A percentile compares a stretch with the other conserved stretches of the same genome.
These are phyloP conservation scores for Wickerhamomyces sydowiorum DNA, from an alignment of 805 yeast genomes.

Conservation along the genomic window DNA sequence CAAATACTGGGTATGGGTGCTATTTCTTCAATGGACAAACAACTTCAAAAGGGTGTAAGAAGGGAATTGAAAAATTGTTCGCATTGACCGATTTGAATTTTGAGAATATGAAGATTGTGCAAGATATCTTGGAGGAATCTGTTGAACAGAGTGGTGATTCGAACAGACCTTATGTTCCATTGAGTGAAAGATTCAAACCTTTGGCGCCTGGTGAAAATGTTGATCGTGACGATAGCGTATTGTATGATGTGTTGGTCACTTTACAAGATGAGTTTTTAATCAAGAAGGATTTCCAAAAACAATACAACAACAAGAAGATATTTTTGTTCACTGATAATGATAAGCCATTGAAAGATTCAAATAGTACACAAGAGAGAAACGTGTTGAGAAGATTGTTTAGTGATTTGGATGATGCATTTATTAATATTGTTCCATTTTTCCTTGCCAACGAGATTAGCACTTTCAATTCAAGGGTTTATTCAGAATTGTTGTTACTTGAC, in stretches of 20 bases:
- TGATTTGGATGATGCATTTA: conserved; percentile 51
- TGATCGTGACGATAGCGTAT: conserved; percentile 22
- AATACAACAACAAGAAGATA: conserved; percentile 51
- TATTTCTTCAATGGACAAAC: conserved; percentile 47
- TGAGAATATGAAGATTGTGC: conserved; percentile 49
- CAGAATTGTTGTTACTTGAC: conserved; percentile 40
- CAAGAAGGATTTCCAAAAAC: conserved; percentile 31
- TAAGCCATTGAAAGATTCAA: conserved; percentile 43
- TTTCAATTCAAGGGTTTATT: conserved; percentile 46
- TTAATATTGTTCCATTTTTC: conserved; percentile 61
- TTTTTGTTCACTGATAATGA: conserved; percentile 76
- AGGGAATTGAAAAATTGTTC: conserved; percentile 45
- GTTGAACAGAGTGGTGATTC: conserved; percentile 8
- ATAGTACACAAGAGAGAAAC: conserved; percentile 33
- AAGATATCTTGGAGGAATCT: conserved; percentile 44
- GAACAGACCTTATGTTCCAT: conserved; percentile 17
- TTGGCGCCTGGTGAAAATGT: conserved; percentile 20
- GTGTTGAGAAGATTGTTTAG: conserved; percentile 50
- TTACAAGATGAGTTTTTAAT: conserved; percentile 51
- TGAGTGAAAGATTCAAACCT: conserved; percentile 26
- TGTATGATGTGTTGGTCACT: conserved; percentile 40
- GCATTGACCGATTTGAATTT: conserved; percentile 50
- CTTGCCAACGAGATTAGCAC: conserved; percentile 30
- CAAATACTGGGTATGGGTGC: conserved; percentile 72
- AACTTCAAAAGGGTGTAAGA: conserved; percentile 27